Conservation (phyloP, 768 basidiomycete genomes). For the Cystofilobasidium macerans region DNA sequence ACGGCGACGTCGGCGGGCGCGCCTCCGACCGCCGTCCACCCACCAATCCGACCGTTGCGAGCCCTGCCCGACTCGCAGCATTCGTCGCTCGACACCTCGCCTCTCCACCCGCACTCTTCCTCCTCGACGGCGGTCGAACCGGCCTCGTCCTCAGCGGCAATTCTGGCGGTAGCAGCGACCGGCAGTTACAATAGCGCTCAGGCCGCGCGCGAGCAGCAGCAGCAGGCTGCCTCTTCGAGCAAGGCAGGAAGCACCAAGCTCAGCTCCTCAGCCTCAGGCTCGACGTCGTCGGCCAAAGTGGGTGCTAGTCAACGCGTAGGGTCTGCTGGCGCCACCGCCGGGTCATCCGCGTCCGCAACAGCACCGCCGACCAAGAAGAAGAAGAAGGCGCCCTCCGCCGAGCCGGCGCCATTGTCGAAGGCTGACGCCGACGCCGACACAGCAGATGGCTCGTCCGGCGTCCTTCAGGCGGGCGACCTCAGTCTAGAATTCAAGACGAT, state of each 20-base stretch:
- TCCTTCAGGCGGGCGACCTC: neutral
- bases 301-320: neutral
- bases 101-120: neutral
- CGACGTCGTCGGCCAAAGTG: neutral
- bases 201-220: neutral
- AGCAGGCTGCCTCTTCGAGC: neutral
- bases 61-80: neutral
- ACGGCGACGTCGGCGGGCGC: neutral
- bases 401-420: neutral
- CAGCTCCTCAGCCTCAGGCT: neutral
- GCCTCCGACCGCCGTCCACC: neutral
- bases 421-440: neutral
- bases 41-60: neutral
- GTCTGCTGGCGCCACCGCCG: too few species aligned
- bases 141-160: neutral
- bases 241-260: too few species aligned
- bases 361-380: neutral
- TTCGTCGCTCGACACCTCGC: neutral
- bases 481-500: slow-evolving; percentile 13
- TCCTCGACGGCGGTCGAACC: neutral
- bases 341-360: too few species aligned
- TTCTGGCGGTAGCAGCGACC: too few species aligned
- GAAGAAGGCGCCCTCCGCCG: neutral
- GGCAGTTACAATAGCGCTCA: too few species aligned
- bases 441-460: neutral